A percentile compares a stretch with the other conserved stretches of the same genome.
phyloP scores from a whole-genome alignment of 2,329 filamentous ascomycete genomes.

The Ciborinia camelliae region DNA sequence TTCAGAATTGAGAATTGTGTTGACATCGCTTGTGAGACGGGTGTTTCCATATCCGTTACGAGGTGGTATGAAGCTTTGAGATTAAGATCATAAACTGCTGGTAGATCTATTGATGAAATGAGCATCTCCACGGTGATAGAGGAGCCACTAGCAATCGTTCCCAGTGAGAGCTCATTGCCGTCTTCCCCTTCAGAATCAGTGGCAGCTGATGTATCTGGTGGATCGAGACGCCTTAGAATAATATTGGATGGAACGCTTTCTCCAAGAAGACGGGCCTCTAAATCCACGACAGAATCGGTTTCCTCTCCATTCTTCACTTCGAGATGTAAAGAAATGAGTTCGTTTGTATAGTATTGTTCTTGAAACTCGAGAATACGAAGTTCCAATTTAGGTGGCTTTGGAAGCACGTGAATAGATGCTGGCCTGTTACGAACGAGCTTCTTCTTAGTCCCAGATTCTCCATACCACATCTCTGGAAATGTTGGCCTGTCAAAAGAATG shows the following conservation, averaged over 20 bases:
- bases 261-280: constrained; percentile 67
- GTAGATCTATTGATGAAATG: constrained; percentile 50
- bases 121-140: constrained; percentile 46
- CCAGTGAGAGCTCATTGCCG: constrained; percentile 28
- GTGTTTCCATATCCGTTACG: constrained; percentile 73
- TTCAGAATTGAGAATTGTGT: constrained; percentile 70
- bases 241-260: constrained; percentile 48
- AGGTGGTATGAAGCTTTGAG: constrained; percentile 76
- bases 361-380: constrained; percentile 61
- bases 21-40: constrained; percentile 69
- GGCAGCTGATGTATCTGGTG: not conserved
- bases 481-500: constrained; percentile 50
- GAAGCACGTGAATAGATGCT: constrained; percentile 67
- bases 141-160: constrained; percentile 45
- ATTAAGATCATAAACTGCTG: constrained; percentile 62
- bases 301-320: constrained; percentile 80
- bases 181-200: not conserved
- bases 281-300: constrained; percentile 66
- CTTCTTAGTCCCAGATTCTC: constrained; percentile 44
- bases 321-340: constrained; percentile 65
- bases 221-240: constrained; percentile 36
- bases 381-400: constrained; percentile 88
- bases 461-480: constrained; percentile 50
- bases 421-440: constrained; percentile 49
- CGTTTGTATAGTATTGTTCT: constrained; percentile 81